A percentile compares a stretch with the other conserved stretches of the same genome.
phyloP scores from a whole-genome alignment of 306 rosid species.

The Malus fusca region DNA sequence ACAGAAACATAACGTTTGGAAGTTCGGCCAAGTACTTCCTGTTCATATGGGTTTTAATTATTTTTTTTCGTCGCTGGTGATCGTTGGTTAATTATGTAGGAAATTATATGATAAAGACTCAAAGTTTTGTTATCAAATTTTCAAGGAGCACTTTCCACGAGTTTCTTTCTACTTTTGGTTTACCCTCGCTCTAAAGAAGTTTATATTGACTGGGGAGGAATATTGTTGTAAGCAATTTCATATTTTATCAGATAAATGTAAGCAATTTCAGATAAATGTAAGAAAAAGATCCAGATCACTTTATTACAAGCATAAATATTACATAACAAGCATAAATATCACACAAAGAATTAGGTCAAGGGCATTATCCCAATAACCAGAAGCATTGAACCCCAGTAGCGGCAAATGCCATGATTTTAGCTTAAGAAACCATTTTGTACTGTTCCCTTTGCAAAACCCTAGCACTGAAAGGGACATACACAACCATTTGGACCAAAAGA shows the following conservation, averaged over 20 bases:
- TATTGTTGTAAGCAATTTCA: not conserved
- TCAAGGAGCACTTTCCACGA: not conserved
- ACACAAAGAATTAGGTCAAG: no score
- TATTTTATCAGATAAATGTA: no score
- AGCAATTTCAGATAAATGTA: no score
- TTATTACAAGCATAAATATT: not conserved
- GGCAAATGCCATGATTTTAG: slow-evolving; percentile 14
- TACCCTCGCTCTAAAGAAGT: slow-evolving; percentile 8
- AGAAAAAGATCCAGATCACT: no score
- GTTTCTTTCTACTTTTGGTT: not conserved
- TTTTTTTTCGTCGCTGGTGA: not conserved
- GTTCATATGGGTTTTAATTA: not conserved
- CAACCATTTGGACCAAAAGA: not conserved
- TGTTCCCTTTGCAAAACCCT: slow-evolving; percentile 13
- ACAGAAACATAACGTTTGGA: not conserved
- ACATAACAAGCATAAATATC: no score
- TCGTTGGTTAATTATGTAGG: not conserved
- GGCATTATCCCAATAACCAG: no score
- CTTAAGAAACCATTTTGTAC: slow-evolving; percentile 19
- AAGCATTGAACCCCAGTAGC: slow-evolving; percentile 1
- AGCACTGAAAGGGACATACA: slow-evolving; percentile 16
- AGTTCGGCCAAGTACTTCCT: not conserved
- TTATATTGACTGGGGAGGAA: not conserved
- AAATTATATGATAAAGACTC: not conserved
- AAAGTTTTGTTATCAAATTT: not conserved